phyloP scores from a whole-genome alignment of 2,329 filamentous ascomycete species.

The Didymella sp. region DNA sequence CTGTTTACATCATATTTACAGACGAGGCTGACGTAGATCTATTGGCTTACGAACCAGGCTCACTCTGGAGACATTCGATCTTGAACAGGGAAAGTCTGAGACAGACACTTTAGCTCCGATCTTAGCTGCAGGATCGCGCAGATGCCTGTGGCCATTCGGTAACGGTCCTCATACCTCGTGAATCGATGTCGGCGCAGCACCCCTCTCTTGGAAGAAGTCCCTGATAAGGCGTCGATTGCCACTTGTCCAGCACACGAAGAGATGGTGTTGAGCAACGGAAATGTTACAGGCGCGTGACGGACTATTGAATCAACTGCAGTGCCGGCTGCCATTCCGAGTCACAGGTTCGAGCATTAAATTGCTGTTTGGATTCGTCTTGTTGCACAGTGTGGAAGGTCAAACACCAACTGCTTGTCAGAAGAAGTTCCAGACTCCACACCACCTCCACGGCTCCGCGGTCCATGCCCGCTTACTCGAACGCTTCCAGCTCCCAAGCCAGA shows the following conservation, averaged over 20 bases:
- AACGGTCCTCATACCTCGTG: conserved; percentile 4
- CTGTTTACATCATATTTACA: conserved; percentile 13
- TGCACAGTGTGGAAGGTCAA: conserved; percentile 4
- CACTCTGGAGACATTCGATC: neutral
- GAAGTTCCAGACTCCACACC: neutral
- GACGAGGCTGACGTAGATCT: conserved; percentile 4
- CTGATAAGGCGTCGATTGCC: neutral
- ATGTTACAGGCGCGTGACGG: neutral
- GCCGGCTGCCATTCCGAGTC: neutral
- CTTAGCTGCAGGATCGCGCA: conserved; percentile 20
- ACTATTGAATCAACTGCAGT: neutral
- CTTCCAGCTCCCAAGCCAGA: neutral
- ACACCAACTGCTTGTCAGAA: neutral
- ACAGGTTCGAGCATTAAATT: neutral
- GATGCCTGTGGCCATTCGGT: conserved; percentile 10
- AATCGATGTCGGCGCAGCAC: conserved; percentile 4
- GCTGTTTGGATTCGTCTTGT: neutral
- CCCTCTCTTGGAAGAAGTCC: neutral
- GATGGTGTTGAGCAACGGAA: neutral
- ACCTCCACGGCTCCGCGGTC: neutral
- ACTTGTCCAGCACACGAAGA: neutral
- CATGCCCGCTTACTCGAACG: conserved; percentile 10
- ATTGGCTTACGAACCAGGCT: neutral
- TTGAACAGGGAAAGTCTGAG: conserved; percentile 6
- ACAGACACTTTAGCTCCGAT: conserved; percentile 7